phyloP scores from a whole-genome alignment of 371 early-diverging fungal species.

The Syncephalastrum racemosum region DNA sequence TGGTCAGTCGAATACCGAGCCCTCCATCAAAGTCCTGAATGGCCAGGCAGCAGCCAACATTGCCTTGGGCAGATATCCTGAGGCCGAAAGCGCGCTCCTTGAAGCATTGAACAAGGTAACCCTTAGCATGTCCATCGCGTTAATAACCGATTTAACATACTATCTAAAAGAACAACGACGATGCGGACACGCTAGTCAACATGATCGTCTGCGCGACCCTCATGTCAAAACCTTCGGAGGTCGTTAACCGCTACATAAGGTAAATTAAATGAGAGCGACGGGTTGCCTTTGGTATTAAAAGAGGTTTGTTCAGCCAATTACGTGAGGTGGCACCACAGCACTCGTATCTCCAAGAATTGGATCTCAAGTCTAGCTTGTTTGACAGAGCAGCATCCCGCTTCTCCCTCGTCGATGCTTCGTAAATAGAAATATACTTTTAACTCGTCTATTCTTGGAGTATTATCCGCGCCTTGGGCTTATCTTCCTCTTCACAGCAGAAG shows the following conservation, averaged over 20 bases:
- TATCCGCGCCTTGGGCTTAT: too few species aligned
- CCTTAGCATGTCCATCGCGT: neutral
- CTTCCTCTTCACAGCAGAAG: too few species aligned
- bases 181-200: slow-evolving; percentile 89
- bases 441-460: too few species aligned
- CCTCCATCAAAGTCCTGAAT: slow-evolving; percentile 77
- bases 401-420: slow-evolving; percentile 38
- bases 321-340: slow-evolving; percentile 80
- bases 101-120: slow-evolving; percentile 78
- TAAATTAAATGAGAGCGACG: slow-evolving; percentile 25
- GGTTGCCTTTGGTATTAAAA: neutral
- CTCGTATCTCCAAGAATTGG: slow-evolving; percentile 74
- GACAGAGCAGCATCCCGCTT: slow-evolving; percentile 62
- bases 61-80: slow-evolving; percentile 79
- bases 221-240: slow-evolving; percentile 70
- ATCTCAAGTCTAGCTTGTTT: slow-evolving; percentile 79
- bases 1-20: slow-evolving; percentile 69
- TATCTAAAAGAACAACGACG: slow-evolving; percentile 57
- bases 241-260: slow-evolving; percentile 65
- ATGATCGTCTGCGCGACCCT: slow-evolving; percentile 72
- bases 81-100: slow-evolving; percentile 82
- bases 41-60: slow-evolving; percentile 87
- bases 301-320: slow-evolving; percentile 61
- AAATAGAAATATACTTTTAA: slow-evolving; percentile 7
- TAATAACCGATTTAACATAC: neutral